Base-by-base conservation (phyloP, 164 flowering plant species). In the Euptelea pleiosperma region DNA sequence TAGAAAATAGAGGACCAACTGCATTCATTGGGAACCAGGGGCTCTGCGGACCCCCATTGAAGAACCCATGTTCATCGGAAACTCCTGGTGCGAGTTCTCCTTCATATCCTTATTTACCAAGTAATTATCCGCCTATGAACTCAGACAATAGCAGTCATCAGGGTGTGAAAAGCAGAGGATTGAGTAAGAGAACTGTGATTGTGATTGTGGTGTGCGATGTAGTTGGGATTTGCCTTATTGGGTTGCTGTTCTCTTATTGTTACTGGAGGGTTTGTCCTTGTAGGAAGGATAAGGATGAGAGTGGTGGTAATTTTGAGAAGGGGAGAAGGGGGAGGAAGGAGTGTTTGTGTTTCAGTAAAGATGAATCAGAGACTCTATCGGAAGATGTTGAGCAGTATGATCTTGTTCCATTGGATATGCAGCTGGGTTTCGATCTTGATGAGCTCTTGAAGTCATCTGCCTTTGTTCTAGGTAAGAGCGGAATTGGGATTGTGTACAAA, bases 11-110 rank as follows among this genome's bases (percentile, higher is more conserved):
- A 76, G 99, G 99, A 56, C 99, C 99, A 10, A 90, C 99, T 0
- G 99, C 99, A 9, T 93, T 87, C 52, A 66, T 93, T 15, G 96
- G 95, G 30, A 93, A 93, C 51, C 81, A 83, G 1, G 78, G 75
- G 18, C 86, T 93, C 1, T 93, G 99, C 66, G 99, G 99, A 43
- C 89, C 94, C 34, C 99, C 99, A n/a, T 73, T 90, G 77, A 90
- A 74, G 77, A 78, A 73, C 45, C 79, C 74, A 2, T 93, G 99
- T 73, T 64, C 86, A 55, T 53, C 74, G 4, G 76, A 64, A 36
- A 57, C 68, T 47, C 29, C 67, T 11, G 75, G 65, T 31, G 75
- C 72, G 1, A 55, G 54, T 61, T 57, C 86, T 25, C 76, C 89
- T 6, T 78, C 93, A 1, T 24, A 67, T 37, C 98, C 98, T n/a